phyloP scores from a whole-genome alignment of 306 rosid species.

The Fragaria vesca region DNA sequence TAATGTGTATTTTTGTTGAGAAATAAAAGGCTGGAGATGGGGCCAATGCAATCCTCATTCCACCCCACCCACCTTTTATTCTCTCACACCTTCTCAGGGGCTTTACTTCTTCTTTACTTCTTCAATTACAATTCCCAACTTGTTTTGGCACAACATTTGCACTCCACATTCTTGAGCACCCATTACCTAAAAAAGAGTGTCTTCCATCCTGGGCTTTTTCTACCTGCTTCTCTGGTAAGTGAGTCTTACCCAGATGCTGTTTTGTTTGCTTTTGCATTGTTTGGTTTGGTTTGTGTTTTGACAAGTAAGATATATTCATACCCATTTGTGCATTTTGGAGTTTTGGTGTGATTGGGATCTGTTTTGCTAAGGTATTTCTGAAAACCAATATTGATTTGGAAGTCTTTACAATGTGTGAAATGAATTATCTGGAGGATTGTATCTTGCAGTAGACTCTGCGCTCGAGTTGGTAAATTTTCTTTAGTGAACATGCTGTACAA shows the following conservation, averaged over 20 bases:
- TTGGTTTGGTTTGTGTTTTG: slow-evolving; percentile 14
- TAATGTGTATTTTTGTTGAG: neutral
- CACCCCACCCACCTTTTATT: slow-evolving; percentile 74
- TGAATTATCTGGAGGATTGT: neutral
- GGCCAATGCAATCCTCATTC: slow-evolving; percentile 73
- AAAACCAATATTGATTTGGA: slow-evolving; percentile 12
- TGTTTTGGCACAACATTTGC: slow-evolving; percentile 18
- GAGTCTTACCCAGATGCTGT: slow-evolving; percentile 31
- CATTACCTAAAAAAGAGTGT: slow-evolving; percentile 22
- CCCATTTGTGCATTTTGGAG: slow-evolving; percentile 22
- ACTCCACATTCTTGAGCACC: slow-evolving; percentile 36
- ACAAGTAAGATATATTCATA: slow-evolving; percentile 8
- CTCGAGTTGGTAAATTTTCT: neutral
- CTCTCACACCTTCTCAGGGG: slow-evolving; percentile 27
- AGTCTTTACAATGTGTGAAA: neutral
- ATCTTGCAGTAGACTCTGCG: slow-evolving; percentile 5
- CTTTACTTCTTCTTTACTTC: slow-evolving; percentile 74
- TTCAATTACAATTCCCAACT: slow-evolving; percentile 23
- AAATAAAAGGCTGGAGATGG: slow-evolving; percentile 56
- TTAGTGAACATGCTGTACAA: neutral
- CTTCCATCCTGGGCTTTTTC: slow-evolving; percentile 24
- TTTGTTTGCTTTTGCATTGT: slow-evolving; percentile 20
- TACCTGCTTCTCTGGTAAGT: slow-evolving; percentile 48
- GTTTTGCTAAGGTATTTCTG: slow-evolving; percentile 10
- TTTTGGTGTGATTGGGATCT: slow-evolving; percentile 13